Percentiles rank a stretch among this genome's conserved stretches.
These are phyloP conservation scores for Citropsis articulata DNA, from an alignment of 345 rosid genomes.

Conservation along the genomic window DNA sequence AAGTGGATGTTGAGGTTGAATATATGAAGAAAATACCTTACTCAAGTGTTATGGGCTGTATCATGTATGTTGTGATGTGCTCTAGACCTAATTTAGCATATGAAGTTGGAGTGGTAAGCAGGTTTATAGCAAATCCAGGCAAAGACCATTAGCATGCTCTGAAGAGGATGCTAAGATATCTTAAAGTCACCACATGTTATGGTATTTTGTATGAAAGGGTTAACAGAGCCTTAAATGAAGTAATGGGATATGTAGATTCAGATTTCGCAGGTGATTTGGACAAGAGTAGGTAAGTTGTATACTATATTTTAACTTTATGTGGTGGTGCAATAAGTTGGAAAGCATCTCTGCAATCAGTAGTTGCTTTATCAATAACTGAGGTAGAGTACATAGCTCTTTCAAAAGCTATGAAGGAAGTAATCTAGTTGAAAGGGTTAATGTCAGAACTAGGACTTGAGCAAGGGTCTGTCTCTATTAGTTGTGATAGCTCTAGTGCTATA, in stretches of 20 bases:
- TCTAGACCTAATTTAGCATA: background rate
- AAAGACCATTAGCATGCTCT: background rate
- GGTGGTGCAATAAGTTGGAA: background rate
- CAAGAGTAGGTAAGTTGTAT: background rate
- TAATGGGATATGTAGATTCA: background rate
- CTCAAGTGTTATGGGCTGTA: background rate
- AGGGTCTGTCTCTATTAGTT: background rate
- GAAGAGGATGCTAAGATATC: background rate
- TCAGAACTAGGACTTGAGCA: background rate
- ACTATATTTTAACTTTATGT: background rate
- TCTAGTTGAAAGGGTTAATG: background rate
- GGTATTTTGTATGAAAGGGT: background rate
- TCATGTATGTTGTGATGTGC: background rate
- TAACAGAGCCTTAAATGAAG: fast-evolving
- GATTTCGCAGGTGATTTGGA: background rate
- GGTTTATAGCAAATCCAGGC: background rate
- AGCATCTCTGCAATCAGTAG: background rate
- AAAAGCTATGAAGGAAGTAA: background rate
- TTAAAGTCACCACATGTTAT: background rate
- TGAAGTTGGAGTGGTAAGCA: background rate
- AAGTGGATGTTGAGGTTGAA: no score
- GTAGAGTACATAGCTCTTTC: background rate
- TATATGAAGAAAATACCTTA: background rate
- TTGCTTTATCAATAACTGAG: no score
- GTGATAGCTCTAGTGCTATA: background rate